Evolutionary conservation across 2,329 filamentous ascomycete genomes (phyloP), one percentile per base, ranked within the genome.

Genomic region (Exophiala phaeomuriformis): DNA sequence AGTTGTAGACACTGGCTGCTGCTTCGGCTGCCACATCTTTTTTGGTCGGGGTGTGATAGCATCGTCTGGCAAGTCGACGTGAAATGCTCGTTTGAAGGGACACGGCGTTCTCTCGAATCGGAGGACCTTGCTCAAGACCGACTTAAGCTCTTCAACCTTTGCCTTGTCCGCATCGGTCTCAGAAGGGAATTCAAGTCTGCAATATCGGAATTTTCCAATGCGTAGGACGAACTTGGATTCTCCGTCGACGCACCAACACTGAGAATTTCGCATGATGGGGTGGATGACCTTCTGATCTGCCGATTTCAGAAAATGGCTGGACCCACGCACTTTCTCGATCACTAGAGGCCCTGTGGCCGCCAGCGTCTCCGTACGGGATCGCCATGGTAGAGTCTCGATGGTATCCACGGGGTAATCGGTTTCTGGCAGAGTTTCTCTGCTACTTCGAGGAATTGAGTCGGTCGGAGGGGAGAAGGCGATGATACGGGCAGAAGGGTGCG

Each of bases 211-310:
- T 42, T 85, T 81, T 27, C 89, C 79, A 60, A 94, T 88, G 60
- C 90, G 86, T 55, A 96, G 73, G n/a, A 95, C 86, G 62, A 95
- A 95, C 62, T 84, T 89, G 39, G 85, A 85, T 52, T 84, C 79
- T 53, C 88, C 86, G 67, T 94, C 88, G 32, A 96, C 86, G 67
- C 87, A 94, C 90, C 90, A 96, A 66, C 87, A 94, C 69, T 95
- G 90, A 54, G 89, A 94, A 68, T 88, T 88, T 28, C 88, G 88
- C 49, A 96, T 73, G 58, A 96, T 93, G 7, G 90, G 86, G 64
- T 93, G 88, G 12, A 95, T 77, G 10, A 90, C 84, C 51, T 82
- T 83, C 55, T 88, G 88, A 8, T 60, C 59, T 10, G 55, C 52
- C 59, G 89, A 95, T 69, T 86, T 91, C 6, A 96, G 77, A 64